phyloP scores from a whole-genome alignment of 345 rosid species.

The Passiflora organensis region DNA sequence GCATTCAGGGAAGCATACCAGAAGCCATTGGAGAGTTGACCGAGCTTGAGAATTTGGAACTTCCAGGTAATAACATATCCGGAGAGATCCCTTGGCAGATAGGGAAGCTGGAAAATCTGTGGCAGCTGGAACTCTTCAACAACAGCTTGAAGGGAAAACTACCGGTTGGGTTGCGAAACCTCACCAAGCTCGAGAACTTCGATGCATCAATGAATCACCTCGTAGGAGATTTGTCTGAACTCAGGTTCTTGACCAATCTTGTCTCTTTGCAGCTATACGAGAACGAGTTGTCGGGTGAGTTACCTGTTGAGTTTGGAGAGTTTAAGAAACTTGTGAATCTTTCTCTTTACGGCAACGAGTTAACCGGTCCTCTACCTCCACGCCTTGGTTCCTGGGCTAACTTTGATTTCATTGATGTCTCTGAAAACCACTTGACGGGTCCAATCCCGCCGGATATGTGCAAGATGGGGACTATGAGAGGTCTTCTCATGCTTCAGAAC shows the following conservation, averaged over 20 bases:
- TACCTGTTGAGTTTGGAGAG: slow-evolving; percentile 66
- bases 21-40: slow-evolving; percentile 51
- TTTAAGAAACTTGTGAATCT: slow-evolving; percentile 58
- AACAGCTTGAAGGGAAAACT: slow-evolving; percentile 58
- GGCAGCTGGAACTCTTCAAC: slow-evolving; percentile 64
- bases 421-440: slow-evolving; percentile 70
- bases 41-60: slow-evolving; percentile 53
- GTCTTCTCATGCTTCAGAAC: slow-evolving; percentile 66
- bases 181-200: slow-evolving; percentile 47
- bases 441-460: slow-evolving; percentile 88
- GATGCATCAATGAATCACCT: slow-evolving; percentile 60
- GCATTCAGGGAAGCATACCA: slow-evolving; percentile 58
- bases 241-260: slow-evolving; percentile 47
- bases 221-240: slow-evolving; percentile 59
- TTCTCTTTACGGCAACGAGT: slow-evolving; percentile 58
- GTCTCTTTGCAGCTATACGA: slow-evolving; percentile 53
- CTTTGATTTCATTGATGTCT: slow-evolving; percentile 70
- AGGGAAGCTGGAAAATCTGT: slow-evolving; percentile 48
- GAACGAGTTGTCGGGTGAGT: slow-evolving; percentile 57
- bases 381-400: slow-evolving; percentile 67
- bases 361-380: slow-evolving; percentile 68
- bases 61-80: slow-evolving; percentile 36
- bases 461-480: slow-evolving; percentile 61
- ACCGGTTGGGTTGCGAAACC: slow-evolving; percentile 60
- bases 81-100: slow-evolving; percentile 65